Conservation (phyloP, 768 basidiomycete species). For the Boletellus emodensis region DNA sequence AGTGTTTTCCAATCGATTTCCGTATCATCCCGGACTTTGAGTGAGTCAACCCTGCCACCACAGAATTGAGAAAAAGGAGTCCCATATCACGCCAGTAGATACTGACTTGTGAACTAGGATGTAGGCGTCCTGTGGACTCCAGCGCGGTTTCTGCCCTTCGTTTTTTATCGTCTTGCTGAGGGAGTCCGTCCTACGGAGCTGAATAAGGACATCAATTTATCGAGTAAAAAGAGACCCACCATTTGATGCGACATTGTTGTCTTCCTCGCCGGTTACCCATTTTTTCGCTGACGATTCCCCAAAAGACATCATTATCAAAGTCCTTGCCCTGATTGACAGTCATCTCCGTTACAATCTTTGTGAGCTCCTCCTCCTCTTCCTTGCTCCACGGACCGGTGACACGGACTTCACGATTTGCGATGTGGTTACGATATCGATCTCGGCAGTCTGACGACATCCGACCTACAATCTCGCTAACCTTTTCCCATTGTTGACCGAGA, state of each 20-base stretch:
- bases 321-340: conserved; percentile 69
- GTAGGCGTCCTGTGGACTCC: conserved; percentile 72
- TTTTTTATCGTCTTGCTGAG: conserved; percentile 70
- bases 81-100: background rate
- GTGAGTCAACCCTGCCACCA: conserved; percentile 57
- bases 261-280: conserved; percentile 76
- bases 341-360: conserved; percentile 70
- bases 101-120: conserved; percentile 76
- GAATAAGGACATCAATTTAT: background rate
- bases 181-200: conserved; percentile 61
- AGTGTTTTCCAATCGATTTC: conserved; percentile 85
- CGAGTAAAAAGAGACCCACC: conserved; percentile 40
- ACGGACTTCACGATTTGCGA: conserved; percentile 64
- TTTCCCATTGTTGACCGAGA: conserved; percentile 79
- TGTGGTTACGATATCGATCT: conserved; percentile 82
- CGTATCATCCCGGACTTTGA: conserved; percentile 73
- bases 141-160: conserved; percentile 64
- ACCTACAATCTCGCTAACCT: conserved; percentile 64
- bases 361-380: conserved; percentile 75
- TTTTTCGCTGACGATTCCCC: conserved; percentile 69
- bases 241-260: conserved; percentile 87
- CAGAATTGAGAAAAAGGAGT: background rate
- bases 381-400: conserved; percentile 68
- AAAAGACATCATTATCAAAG: conserved; percentile 77
- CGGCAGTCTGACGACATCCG: conserved; percentile 78